A percentile compares a stretch with the other conserved stretches of the same genome.
Evolutionary conservation across 2,329 filamentous ascomycete genomes (phyloP).

Genomic region (Rhynchosporium graminicola): DNA sequence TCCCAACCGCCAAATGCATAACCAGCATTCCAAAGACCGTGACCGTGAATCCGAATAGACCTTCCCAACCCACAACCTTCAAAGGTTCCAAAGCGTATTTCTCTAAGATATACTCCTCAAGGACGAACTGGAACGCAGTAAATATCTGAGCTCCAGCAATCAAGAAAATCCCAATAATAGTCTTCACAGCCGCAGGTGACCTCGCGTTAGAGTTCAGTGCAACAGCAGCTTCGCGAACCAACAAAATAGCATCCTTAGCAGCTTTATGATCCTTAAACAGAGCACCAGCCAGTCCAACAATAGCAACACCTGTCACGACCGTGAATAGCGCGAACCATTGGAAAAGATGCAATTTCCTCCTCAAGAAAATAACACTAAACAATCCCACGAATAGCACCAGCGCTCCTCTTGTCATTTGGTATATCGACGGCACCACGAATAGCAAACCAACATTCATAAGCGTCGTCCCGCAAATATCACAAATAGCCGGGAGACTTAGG

Average conservation of each 20-base stretch:
- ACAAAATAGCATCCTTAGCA: conserved; percentile 41
- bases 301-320: conserved; percentile 82
- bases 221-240: conserved; percentile 46
- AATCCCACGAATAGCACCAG: conserved; percentile 93
- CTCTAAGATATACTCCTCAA: conserved; percentile 91
- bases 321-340: conserved; percentile 89
- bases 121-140: conserved; percentile 92
- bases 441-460: conserved; percentile 95
- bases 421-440: conserved; percentile 93
- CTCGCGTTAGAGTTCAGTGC: conserved; percentile 45
- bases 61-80: conserved; percentile 94
- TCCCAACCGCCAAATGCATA: conserved; percentile 75
- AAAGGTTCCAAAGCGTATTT: conserved; percentile 74
- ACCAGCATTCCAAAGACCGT: conserved; percentile 79
- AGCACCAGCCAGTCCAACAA: conserved; percentile 87
- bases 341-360: conserved; percentile 76
- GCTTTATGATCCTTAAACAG: conserved; percentile 65
- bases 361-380: conserved; percentile 90
- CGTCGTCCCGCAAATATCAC: conserved; percentile 92
- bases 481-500: conserved; percentile 83
- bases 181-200: conserved; percentile 61
- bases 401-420: conserved; percentile 97
- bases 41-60: conserved; percentile 81
- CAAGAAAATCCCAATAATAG: conserved; percentile 80
- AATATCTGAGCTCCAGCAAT: conserved; percentile 97